A percentile compares a stretch with the other conserved stretches of the same genome.
These are phyloP conservation scores for Nigrograna mackinnonii DNA, from an alignment of 2,329 filamentous ascomycete species.

Conservation along the genomic window DNA sequence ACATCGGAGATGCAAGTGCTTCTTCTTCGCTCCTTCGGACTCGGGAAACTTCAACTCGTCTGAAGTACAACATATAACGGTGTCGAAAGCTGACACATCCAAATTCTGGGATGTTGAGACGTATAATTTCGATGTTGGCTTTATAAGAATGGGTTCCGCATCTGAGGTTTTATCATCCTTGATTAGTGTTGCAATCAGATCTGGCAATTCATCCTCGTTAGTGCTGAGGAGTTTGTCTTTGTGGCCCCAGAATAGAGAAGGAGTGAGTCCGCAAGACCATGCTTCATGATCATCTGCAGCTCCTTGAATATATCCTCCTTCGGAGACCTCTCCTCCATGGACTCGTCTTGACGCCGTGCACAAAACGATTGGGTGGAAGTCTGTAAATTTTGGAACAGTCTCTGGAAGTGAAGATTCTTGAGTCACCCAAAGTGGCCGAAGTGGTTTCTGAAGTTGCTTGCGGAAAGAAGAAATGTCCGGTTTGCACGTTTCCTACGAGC, in stretches of 20 bases:
- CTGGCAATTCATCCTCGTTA: constrained; percentile 66
- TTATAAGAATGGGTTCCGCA: constrained; percentile 42
- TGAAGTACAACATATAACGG: constrained; percentile 49
- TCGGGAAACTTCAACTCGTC: constrained; percentile 35
- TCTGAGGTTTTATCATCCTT: constrained; percentile 12
- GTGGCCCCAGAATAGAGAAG: constrained; percentile 79
- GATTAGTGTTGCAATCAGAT: constrained; percentile 52
- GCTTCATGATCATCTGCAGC: constrained; percentile 94
- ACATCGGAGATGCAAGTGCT: constrained; percentile 64
- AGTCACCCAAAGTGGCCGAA: constrained; percentile 80
- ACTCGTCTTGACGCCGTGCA: constrained; percentile 82
- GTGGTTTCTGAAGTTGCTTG: constrained; percentile 66
- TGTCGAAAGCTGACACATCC: constrained; percentile 40
- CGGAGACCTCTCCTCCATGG: constrained; percentile 67
- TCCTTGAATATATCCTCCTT: constrained; percentile 85
- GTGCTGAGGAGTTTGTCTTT: constrained; percentile 62
- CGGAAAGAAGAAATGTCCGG: constrained; percentile 62
- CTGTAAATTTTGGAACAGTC: constrained; percentile 52
- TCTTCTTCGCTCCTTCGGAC: constrained; percentile 42
- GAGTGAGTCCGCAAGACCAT: constrained; percentile 83
- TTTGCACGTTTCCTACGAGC: constrained; percentile 56
- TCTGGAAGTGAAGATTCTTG: constrained; percentile 61
- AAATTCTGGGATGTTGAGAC: constrained; percentile 43
- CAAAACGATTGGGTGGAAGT: constrained; percentile 75
- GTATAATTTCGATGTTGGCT: constrained; percentile 44